phyloP scores from a whole-genome alignment of 495 filamentous ascomycete species.

The Neurospora tetraspora region DNA sequence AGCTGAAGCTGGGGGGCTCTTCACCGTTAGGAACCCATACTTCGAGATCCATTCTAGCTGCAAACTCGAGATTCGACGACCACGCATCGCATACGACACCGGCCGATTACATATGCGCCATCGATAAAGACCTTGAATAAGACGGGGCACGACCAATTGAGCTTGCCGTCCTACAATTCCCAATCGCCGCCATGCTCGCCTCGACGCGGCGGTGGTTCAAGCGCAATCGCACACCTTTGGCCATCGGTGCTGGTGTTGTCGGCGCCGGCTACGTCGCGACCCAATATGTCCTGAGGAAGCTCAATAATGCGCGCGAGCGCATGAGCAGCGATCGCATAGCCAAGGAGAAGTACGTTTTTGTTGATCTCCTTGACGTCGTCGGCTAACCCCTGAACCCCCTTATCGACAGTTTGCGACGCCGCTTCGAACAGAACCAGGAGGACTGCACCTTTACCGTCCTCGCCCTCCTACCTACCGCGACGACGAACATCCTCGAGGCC shows the following conservation, averaged over 20 bases:
- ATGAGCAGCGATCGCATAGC: constrained; percentile 93
- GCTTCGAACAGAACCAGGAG: constrained; percentile 97
- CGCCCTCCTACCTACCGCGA: constrained; percentile 84
- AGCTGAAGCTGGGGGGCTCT: neutral
- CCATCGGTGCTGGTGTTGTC: constrained; percentile 74
- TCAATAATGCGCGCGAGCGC: constrained; percentile 84
- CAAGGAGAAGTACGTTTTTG: constrained; percentile 71
- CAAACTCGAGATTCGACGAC: neutral
- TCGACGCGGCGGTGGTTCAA: constrained; percentile 78
- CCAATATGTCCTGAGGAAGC: constrained; percentile 83
- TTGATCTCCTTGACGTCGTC: neutral
- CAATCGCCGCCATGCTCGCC: constrained; percentile 55
- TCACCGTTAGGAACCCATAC: neutral
- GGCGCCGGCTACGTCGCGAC: constrained; percentile 87
- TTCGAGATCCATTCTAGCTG: neutral
- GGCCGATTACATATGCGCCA: neutral
- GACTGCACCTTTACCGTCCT: constrained; percentile 98
- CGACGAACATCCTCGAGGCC: constrained; percentile 76
- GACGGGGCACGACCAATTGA: neutral
- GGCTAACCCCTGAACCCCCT: constrained; percentile 6
- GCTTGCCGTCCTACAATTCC: neutral
- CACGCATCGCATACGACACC: neutral
- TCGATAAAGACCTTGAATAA: neutral
- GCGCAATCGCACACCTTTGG: constrained; percentile 83
- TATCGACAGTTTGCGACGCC: constrained; percentile 63